Percentiles rank a stretch among this genome's conserved stretches.
Evolutionary conservation across 1,139 yeast species (phyloP).

Genomic region (Suhomyces kunorum): DNA sequence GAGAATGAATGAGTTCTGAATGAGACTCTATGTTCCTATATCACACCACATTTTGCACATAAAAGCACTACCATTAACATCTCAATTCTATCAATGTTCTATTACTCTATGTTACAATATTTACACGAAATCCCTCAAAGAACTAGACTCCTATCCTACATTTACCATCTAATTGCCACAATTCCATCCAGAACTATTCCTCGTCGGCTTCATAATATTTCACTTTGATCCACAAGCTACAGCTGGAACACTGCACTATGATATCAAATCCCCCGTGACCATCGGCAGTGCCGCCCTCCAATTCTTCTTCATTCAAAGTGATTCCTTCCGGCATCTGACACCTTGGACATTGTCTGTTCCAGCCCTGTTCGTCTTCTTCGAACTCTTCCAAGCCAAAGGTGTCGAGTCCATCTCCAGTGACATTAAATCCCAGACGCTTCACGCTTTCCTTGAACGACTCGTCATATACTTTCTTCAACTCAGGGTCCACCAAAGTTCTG

Average conservation of each 20-base stretch:
- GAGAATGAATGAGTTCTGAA: no score
- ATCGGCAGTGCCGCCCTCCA: constrained; percentile 53
- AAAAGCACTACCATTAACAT: no score
- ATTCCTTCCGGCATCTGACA: constrained; percentile 63
- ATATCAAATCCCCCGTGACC: constrained; percentile 64
- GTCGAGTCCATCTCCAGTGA: constrained; percentile 69
- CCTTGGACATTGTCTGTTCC: constrained; percentile 69
- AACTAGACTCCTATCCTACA: no score
- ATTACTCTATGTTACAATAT: background rate
- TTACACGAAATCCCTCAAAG: background rate
- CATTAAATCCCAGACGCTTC: constrained; percentile 50
- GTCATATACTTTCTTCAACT: constrained; percentile 50
- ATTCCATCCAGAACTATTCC: no score
- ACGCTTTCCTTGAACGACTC: constrained; percentile 36
- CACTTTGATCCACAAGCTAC: constrained; percentile 83
- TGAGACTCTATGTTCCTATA: no score
- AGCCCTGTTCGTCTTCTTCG: constrained; percentile 25
- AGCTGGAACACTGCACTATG: constrained; percentile 73
- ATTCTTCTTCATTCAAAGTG: constrained; percentile 57
- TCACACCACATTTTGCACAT: no score
- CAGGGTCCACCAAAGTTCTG: constrained; percentile 44
- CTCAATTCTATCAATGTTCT: no score
- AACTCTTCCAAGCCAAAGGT: constrained; percentile 64
- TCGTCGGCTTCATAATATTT: constrained; percentile 45
- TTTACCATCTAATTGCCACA: no score